Percentiles rank a stretch among this genome's conserved stretches.
phyloP scores from a whole-genome alignment of 768 basidiomycete genomes.

The Lepiota subincarnata region DNA sequence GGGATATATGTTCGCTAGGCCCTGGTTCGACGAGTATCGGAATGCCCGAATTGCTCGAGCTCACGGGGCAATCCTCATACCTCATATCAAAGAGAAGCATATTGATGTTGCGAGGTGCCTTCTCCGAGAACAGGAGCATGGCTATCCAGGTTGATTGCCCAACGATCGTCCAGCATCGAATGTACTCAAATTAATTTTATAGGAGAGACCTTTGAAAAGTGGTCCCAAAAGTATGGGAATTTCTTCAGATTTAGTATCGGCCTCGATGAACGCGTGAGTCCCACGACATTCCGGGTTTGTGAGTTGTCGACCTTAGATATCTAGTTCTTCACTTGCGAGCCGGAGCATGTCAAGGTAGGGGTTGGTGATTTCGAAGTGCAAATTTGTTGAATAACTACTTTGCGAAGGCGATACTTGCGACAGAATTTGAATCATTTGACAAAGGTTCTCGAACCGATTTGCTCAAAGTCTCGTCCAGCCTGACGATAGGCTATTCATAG shows the following conservation, averaged over 20 bases:
- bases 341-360: conserved; percentile 30
- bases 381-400: neutral
- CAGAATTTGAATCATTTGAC: conserved; percentile 40
- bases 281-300: neutral
- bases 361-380: too few relatives aligned
- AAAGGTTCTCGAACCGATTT: conserved; percentile 27
- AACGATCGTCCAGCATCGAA: neutral
- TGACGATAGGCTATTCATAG: conserved; percentile 16
- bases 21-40: neutral
- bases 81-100: conserved; percentile 25
- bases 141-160: conserved; percentile 28
- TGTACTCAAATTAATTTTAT: neutral
- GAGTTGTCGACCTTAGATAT: neutral
- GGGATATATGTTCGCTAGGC: neutral
- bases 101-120: conserved; percentile 18
- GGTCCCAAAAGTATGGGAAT: conserved; percentile 18
- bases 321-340: conserved; percentile 27
- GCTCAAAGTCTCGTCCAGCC: neutral
- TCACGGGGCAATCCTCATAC: conserved; percentile 28
- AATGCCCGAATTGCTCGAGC: conserved; percentile 22
- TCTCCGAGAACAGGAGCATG: conserved; percentile 23
- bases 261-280: conserved; percentile 24
- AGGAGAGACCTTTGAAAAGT: conserved; percentile 2
- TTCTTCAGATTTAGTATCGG: conserved; percentile 18
- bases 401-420: conserved; percentile 34